Evolutionary conservation across 2,329 filamentous ascomycete genomes (phyloP).

Genomic region (Cryphonectria radicalis): DNA sequence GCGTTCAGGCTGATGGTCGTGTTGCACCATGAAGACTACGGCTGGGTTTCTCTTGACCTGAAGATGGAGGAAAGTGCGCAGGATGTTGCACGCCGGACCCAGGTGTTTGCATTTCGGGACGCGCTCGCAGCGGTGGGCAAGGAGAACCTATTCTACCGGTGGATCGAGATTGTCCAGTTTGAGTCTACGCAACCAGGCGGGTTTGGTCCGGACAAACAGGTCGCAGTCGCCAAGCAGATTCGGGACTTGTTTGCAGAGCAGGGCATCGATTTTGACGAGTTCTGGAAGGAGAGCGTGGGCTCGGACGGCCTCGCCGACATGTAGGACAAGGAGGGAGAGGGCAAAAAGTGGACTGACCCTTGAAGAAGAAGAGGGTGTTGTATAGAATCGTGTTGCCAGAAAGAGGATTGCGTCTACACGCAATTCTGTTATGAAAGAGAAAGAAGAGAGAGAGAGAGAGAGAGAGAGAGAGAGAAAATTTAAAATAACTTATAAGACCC

Average conservation of each 20-base stretch:
- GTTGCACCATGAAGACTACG: constrained; percentile 68
- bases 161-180: constrained; percentile 91
- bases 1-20: constrained; percentile 74
- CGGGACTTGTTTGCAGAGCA: constrained; percentile 74
- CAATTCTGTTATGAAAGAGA: not conserved
- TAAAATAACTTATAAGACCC: not conserved
- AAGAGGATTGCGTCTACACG: not conserved
- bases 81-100: constrained; percentile 68
- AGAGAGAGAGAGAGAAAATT: not conserved
- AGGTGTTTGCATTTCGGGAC: constrained; percentile 81
- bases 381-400: not conserved
- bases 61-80: constrained; percentile 48
- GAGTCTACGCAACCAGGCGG: constrained; percentile 80
- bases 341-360: not conserved
- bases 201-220: constrained; percentile 76
- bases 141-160: constrained; percentile 86
- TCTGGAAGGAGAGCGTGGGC: constrained; percentile 71
- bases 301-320: constrained; percentile 41
- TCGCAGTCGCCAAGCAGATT: constrained; percentile 73
- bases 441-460: not conserved
- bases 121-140: constrained; percentile 76
- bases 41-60: constrained; percentile 72
- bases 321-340: constrained; percentile 7
- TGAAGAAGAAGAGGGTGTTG: not conserved
- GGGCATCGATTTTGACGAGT: constrained; percentile 79